Percentiles rank a stretch among this genome's conserved stretches.
These are phyloP conservation scores for Penicillium sp. DNA, from an alignment of 2,329 filamentous ascomycete species.

Conservation along the genomic window DNA sequence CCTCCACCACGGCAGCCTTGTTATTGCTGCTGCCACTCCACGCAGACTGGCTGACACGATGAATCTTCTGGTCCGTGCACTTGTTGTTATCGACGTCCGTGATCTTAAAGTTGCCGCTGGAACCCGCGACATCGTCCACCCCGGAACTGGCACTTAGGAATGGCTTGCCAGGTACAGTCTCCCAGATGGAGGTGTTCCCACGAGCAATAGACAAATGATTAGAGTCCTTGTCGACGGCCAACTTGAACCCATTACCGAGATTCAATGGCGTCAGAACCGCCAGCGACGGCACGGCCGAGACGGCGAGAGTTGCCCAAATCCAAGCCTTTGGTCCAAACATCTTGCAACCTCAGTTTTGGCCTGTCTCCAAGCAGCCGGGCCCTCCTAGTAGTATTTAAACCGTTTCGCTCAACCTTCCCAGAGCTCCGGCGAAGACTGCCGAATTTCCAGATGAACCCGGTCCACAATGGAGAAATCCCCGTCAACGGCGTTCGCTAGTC, in stretches of 20 bases:
- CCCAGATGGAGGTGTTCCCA: slow-evolving; percentile 16
- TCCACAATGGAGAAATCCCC: slow-evolving; percentile 1
- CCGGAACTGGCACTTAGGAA: slow-evolving; percentile 29
- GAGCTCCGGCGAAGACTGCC: neutral
- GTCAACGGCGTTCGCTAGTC: neutral
- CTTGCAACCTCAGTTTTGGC: slow-evolving; percentile 5
- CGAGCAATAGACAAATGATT: slow-evolving; percentile 18
- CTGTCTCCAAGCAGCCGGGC: neutral
- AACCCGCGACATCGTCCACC: slow-evolving; percentile 20
- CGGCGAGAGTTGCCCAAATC: slow-evolving; percentile 20
- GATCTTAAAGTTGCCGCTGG: slow-evolving; percentile 31
- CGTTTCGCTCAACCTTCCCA: neutral
- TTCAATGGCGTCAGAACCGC: slow-evolving; percentile 15
- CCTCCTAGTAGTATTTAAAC: neutral
- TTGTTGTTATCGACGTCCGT: slow-evolving; percentile 24
- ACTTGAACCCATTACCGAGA: slow-evolving; percentile 21
- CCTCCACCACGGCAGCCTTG: slow-evolving; percentile 20
- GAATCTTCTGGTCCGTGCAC: slow-evolving; percentile 22
- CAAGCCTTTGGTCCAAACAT: slow-evolving; percentile 18
- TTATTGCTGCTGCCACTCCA: slow-evolving; percentile 16
- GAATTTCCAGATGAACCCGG: neutral
- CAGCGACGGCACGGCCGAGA: slow-evolving; percentile 11
- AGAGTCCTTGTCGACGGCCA: slow-evolving; percentile 10
- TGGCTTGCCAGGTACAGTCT: slow-evolving; percentile 16
- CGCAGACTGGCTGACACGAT: slow-evolving; percentile 5